A percentile compares a stretch with the other conserved stretches of the same genome.
These are phyloP conservation scores for Syncephalastrum racemosum DNA, from an alignment of 371 early-diverging fungal species.

Conservation along the genomic window DNA sequence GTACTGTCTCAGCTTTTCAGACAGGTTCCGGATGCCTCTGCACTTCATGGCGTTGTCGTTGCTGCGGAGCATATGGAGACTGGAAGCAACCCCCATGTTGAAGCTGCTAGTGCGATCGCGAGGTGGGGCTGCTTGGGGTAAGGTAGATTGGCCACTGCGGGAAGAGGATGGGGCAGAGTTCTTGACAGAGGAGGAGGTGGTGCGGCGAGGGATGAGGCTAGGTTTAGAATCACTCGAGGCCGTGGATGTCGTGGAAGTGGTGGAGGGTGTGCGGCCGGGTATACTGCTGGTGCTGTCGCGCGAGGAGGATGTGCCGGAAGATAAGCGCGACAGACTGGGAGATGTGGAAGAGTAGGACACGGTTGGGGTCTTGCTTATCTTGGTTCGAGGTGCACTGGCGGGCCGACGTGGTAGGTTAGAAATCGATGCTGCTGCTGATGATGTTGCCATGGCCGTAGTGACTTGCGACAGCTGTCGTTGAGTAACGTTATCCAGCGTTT, in stretches of 20 bases:
- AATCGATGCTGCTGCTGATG: no score
- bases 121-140: background rate
- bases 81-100: background rate
- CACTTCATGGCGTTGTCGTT: constrained; percentile 12
- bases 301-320: no score
- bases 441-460: background rate
- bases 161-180: background rate
- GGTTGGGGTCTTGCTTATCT: background rate
- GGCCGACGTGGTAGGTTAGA: no score
- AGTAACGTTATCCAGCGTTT: constrained; percentile 8
- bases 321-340: no score
- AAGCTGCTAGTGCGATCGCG: constrained; percentile 6
- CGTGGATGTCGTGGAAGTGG: no score
- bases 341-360: no score
- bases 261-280: no score
- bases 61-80: constrained; percentile 20
- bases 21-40: constrained; percentile 16
- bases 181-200: background rate
- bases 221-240: no score
- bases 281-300: no score
- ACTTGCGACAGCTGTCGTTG: constrained; percentile 10
- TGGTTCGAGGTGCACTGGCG: no score
- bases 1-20: constrained; percentile 12
- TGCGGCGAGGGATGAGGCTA: background rate
- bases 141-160: background rate